Base-by-base conservation (phyloP, 345 rosid species). In the Salix arbutifolia region DNA sequence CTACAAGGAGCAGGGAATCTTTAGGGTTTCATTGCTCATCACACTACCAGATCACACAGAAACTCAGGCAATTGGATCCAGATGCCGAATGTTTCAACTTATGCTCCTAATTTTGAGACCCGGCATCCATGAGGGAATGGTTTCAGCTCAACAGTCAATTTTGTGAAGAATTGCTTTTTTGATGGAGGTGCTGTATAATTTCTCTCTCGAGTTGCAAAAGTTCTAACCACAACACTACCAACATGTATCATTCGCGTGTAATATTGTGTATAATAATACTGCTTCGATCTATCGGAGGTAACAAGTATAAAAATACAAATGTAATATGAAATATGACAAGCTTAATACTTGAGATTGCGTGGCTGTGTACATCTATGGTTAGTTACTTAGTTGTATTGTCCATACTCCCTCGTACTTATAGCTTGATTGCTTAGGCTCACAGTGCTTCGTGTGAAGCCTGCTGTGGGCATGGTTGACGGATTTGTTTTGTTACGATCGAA, bases 381-480 rank as follows among this genome's bases (percentile, higher is more conserved):
- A 18, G 33, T 31, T n/a, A n/a, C n/a, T n/a, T 31, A 31, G 56
- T 50, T 6, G 60, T 18, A 0, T 44, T 19, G 60, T 53, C 21
- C 21, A 0, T 7, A 2, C 11, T 53, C 25, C 50, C 50, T 13
- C 18, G 50, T 13, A 13, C 50, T 44, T 44, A 14, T 11, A 44
- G 50, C 1, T 44, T 44, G 50, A 14, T 44, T 11, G 50, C 50
- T 44, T 44, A 44, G 50, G 50, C 14, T 13, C 50, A 44, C 4
- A 14, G 5, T 12, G 50, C 18, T 44, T 3, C 4, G 50, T 13
- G 50, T 44, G 50, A 4, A 13, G 17, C 18, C 3, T 13, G 17
- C 0, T 44, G 17, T 3, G 50, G 14, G 17, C 4, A 0, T 0
- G 0, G 31, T 30, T 31, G 33, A 3, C 5, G 0, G 5, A 3